Conservation (phyloP, 345 rosid species). For the Ceriops tagal region DNA sequence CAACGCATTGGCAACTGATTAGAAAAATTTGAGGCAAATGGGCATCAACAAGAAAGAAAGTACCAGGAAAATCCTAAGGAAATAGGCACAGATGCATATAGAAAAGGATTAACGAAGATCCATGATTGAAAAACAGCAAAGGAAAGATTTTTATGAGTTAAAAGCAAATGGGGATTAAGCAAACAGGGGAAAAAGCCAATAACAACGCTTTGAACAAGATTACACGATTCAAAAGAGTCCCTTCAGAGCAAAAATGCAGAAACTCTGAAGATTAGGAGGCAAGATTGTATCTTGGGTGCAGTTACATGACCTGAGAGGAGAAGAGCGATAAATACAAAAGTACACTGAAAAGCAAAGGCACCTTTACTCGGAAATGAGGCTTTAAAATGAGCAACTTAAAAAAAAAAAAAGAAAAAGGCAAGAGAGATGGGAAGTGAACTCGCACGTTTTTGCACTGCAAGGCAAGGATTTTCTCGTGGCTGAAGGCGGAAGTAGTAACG, state of each 20-base stretch:
- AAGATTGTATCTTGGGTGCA: neutral
- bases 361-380: conserved; percentile 5
- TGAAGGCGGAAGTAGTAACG: conserved; percentile 38
- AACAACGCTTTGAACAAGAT: conserved; percentile 22
- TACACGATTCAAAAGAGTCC: conserved; percentile 31
- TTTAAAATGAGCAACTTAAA: neutral
- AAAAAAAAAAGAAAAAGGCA: neutral
- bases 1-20: conserved; percentile 16
- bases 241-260: conserved; percentile 11
- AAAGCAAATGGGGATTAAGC: conserved; percentile 31
- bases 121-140: conserved; percentile 25
- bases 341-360: conserved; percentile 4
- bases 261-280: conserved; percentile 2
- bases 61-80: conserved; percentile 10
- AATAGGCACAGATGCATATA: neutral
- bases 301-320: conserved; percentile 21
- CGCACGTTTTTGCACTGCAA: conserved; percentile 14
- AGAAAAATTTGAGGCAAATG: conserved; percentile 32
- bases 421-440: conserved; percentile 7
- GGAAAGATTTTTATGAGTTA: conserved; percentile 13
- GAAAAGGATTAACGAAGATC: conserved; percentile 35
- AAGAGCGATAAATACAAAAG: neutral
- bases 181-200: conserved; percentile 16
- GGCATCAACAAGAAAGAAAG: conserved; percentile 18
- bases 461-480: conserved; percentile 40